These are phyloP conservation scores for Fusarium sp. DNA, from an alignment of 2,329 filamentous ascomycete genomes.

Conservation along the genomic window DNA sequence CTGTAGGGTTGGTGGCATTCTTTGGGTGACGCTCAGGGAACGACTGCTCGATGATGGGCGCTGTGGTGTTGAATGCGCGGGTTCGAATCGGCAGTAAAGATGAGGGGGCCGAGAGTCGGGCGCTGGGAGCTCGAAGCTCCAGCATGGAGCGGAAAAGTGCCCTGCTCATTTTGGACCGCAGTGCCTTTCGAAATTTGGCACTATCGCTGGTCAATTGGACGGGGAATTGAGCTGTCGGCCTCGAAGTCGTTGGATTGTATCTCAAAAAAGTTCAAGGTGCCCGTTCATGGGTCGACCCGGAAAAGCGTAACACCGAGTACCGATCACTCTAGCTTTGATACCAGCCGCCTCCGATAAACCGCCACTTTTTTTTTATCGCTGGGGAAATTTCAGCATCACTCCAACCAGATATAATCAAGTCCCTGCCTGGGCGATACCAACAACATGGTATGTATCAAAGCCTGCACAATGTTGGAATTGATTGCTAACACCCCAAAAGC, in stretches of 20 bases:
- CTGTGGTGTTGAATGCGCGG: slow-evolving; percentile 50
- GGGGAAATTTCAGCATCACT: slow-evolving; percentile 46
- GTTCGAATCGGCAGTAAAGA: slow-evolving; percentile 45
- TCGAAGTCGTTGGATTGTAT: slow-evolving; percentile 33
- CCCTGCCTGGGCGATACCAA: slow-evolving; percentile 43
- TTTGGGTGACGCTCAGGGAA: slow-evolving; percentile 49
- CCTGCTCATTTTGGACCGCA: slow-evolving; percentile 62
- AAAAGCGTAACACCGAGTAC: slow-evolving; percentile 51
- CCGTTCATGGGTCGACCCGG: slow-evolving; percentile 37
- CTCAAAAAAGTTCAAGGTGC: slow-evolving; percentile 45
- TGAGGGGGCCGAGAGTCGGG: slow-evolving; percentile 39
- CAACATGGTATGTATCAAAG: slow-evolving; percentile 48
- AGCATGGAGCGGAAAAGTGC: slow-evolving; percentile 71
- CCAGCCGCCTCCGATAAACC: slow-evolving; percentile 40
- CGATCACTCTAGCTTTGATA: slow-evolving; percentile 27
- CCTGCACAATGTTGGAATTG: not conserved
- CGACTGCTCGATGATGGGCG: slow-evolving; percentile 59
- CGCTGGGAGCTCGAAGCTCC: slow-evolving; percentile 64
- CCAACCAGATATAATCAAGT: slow-evolving; percentile 34
- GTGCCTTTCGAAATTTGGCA: slow-evolving; percentile 41
- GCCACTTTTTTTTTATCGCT: slow-evolving; percentile 47
- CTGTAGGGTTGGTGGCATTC: slow-evolving; percentile 54
- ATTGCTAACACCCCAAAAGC: slow-evolving; percentile 59
- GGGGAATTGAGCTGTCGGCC: slow-evolving; percentile 20
- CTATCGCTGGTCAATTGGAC: slow-evolving; percentile 41